Evolutionary conservation across 2,329 filamentous ascomycete species (phyloP), one percentile per base, ranked within the genome.

Genomic region (Orbilia blumenaviensis): DNA sequence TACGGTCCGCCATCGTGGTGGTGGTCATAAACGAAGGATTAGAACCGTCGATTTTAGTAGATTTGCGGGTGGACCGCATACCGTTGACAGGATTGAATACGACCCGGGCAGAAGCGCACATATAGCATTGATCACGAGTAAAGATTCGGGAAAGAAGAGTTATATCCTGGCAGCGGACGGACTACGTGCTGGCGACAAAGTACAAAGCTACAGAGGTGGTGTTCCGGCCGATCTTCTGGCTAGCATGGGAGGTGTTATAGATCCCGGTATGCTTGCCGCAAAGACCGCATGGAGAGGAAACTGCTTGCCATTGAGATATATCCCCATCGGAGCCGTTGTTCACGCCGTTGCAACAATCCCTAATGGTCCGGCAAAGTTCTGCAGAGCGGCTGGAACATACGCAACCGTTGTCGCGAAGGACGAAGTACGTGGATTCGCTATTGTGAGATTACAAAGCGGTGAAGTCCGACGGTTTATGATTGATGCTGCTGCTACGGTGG

Each of bases 111-210:
- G 95, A 61, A 96, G 90, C 80, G 93, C 94, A 12, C 95, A 99
- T 82, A 94, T 99, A 83, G 95, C 95, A 4, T 87, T 99, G 67
- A 81, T 97, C 54, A 93, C 89, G 58, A 89, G 91, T 80, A 85
- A 93, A 78, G 87, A 89, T 54, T 94, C 91, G 0, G 88, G 89
- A 10, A 88, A 87, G 79, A 90, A 95, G 84, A 92, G 90, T 79
- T 99, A 99, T 83, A 96, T 99, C 78, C 86, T 99, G 73, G 95
- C 95, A n/a, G 89, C 95, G 0, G 95, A 99, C 80, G 95, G 95
- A 9, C 91, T 97, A 89, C 87, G 94, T 77, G 92, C 92, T 3
- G 96, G 96, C 41, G 95, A 99, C 82, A 87, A 92, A 23, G 90
- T 99, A 14, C 91, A 98, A 85, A 97, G 93, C 84, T 99, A 95